Evolutionary conservation across 2,329 filamentous ascomycete species (phyloP).

Genomic region (Bipolaris gigantea): DNA sequence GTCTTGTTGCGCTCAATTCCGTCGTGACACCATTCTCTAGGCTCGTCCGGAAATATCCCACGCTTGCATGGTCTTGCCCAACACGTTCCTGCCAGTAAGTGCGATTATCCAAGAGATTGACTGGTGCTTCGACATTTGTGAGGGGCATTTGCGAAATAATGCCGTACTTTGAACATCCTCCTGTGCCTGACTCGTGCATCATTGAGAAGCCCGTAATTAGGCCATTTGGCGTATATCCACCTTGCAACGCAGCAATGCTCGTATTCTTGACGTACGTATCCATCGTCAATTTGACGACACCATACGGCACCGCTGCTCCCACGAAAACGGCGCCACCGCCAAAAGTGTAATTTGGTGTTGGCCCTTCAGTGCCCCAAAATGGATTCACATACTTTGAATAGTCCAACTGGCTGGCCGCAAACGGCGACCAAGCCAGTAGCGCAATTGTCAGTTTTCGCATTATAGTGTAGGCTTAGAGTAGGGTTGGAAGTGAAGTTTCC

Average conservation of each 20-base stretch:
- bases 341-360: constrained; percentile 49
- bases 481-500: not conserved
- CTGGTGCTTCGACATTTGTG: constrained; percentile 45
- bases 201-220: constrained; percentile 42
- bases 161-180: constrained; percentile 71
- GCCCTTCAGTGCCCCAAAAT: constrained; percentile 55
- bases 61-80: constrained; percentile 49
- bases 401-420: constrained; percentile 22
- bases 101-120: constrained; percentile 46
- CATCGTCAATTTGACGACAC: constrained; percentile 42
- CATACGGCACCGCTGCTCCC: constrained; percentile 39
- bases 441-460: not conserved
- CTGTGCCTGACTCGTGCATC: constrained; percentile 53
- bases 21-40: constrained; percentile 60
- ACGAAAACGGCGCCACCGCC: constrained; percentile 44
- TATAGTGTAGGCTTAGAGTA: not conserved
- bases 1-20: constrained; percentile 60
- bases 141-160: constrained; percentile 58
- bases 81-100: constrained; percentile 46
- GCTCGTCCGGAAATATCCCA: constrained; percentile 64
- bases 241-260: constrained; percentile 33
- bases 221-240: constrained; percentile 44
- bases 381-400: constrained; percentile 53
- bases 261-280: constrained; percentile 36
- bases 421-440: not conserved